phyloP scores from a whole-genome alignment of 345 rosid species.

The Populus deltoides region DNA sequence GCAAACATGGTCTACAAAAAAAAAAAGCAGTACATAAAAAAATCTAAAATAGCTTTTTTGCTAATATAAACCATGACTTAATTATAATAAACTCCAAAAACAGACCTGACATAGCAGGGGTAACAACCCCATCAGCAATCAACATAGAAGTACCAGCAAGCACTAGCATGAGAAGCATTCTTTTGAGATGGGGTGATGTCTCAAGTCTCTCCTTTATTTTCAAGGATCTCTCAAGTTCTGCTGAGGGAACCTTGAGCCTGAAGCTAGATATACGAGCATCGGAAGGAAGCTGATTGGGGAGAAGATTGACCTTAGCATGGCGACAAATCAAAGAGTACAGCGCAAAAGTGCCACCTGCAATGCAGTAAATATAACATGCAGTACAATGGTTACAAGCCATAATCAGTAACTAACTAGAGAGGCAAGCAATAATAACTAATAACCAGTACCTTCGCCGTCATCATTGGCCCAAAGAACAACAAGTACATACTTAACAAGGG shows the following conservation, averaged over 20 bases:
- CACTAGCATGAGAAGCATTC: constrained; percentile 74
- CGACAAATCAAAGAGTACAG: constrained; percentile 93
- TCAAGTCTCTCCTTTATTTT: constrained; percentile 95
- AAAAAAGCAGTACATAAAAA: not conserved
- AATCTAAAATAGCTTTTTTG: not conserved
- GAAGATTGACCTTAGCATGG: constrained; percentile 94
- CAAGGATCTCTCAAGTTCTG: constrained; percentile 96
- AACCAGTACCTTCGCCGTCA: constrained; percentile 84
- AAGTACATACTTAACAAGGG: constrained; percentile 86
- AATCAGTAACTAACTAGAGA: not conserved
- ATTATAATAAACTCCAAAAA: constrained; percentile 1
- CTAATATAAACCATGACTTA: not conserved
- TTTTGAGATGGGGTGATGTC: constrained; percentile 66
- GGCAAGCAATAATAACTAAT: constrained; percentile 4
- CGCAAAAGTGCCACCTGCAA: constrained; percentile 95
- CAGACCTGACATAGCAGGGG: constrained; percentile 99
- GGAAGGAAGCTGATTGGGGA: constrained; percentile 95
- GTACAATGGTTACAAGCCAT: not conserved
- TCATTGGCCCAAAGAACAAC: constrained; percentile 98
- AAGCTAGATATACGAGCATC: constrained; percentile 96
- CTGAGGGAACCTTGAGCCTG: constrained; percentile 91
- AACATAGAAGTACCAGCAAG: constrained; percentile 99
- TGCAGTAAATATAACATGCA: not conserved
- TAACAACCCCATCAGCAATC: constrained; percentile 94
- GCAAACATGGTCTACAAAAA: not conserved